These are phyloP conservation scores for Hapsidospora chrysogenum DNA, from an alignment of 495 filamentous ascomycete species.

Conservation along the genomic window DNA sequence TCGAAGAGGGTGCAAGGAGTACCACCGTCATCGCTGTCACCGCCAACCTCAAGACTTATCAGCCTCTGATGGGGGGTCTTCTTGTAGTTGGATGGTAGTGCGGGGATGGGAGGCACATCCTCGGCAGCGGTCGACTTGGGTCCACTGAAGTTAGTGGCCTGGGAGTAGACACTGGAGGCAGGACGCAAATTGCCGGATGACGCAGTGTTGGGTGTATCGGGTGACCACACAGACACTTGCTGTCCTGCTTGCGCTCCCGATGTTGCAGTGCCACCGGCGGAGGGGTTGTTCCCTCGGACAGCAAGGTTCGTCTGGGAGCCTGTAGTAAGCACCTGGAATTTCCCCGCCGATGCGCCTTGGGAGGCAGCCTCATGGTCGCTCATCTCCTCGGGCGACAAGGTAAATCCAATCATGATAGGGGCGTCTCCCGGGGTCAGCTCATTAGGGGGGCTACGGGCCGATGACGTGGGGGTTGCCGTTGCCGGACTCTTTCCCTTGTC, in stretches of 20 bases:
- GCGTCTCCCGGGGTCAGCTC: constrained; percentile 62
- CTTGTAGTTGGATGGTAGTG: constrained; percentile 32
- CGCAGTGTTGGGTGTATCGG: constrained; percentile 22
- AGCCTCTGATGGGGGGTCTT: constrained; percentile 5
- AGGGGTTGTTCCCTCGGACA: no score
- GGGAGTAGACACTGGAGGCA: constrained; percentile 56
- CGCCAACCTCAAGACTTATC: constrained; percentile 6
- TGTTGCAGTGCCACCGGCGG: no score
- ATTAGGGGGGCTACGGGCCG: constrained; percentile 5
- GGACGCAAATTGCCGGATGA: constrained; percentile 15
- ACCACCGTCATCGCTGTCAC: constrained; percentile 15
- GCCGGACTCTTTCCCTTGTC: constrained; percentile 9
- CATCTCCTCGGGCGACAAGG: constrained; percentile 44
- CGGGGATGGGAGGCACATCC: constrained; percentile 41
- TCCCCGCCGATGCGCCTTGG: no score
- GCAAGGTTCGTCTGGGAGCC: no score
- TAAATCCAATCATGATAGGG: constrained; percentile 66
- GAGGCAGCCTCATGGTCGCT: no score
- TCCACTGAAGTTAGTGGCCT: constrained; percentile 22
- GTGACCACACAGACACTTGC: constrained; percentile 46
- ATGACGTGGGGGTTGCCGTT: constrained; percentile 11
- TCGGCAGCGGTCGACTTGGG: constrained; percentile 9
- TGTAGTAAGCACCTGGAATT: no score
- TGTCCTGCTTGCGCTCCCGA: no score
- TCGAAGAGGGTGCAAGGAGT: constrained; percentile 29